Base-by-base conservation (phyloP, 345 rosid species). In the Brassica rapa region DNA sequence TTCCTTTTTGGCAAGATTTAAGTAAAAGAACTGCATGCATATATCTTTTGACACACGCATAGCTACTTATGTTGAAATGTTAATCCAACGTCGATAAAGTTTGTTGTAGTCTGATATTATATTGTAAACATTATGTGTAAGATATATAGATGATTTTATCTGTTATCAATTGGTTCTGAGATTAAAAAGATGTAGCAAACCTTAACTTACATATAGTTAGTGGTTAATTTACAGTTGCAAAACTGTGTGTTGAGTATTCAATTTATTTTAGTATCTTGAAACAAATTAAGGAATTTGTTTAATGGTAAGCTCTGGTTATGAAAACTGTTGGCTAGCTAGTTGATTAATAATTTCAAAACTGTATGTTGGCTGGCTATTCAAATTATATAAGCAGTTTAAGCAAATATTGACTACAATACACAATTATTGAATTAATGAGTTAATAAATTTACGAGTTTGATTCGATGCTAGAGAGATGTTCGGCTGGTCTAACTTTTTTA, bases 11-110 rank as follows among this genome's bases (percentile, higher is more conserved):
- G 51, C 4, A 51, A 64, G 15, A n/a, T 53, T 5, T 33, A 32
- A 14, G 33, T 8, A 8, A 23, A 53, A 23, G 6, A 43, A 10
- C 33, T 73, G 51, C 70, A 11, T 63, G 51, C 32, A 7, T 73
- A 10, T 8, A 3, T 62, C 8, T 23, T 62, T 43, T 25, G 25
- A 35, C 9, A 35, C 66, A 70, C 39, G 30, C 23, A 11, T 57
- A 56, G 16, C 46, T 53, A 53, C 8, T 25, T 71, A 14, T 57
- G 56, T 12, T 23, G 15, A 71, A 59, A 71, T 71, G 51, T 35
- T 57, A 21, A 33, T 56, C 65, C 21, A 32, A 33, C 4, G 30
- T 56, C 21, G 32, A 24, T 57, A 57, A 15, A 7, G 14, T 63
- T 14, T 30, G 19, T 32, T 62, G 23, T 19, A 19, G 21, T 19